Conservation (phyloP, 345 rosid species). For the Carallia brachiata region DNA sequence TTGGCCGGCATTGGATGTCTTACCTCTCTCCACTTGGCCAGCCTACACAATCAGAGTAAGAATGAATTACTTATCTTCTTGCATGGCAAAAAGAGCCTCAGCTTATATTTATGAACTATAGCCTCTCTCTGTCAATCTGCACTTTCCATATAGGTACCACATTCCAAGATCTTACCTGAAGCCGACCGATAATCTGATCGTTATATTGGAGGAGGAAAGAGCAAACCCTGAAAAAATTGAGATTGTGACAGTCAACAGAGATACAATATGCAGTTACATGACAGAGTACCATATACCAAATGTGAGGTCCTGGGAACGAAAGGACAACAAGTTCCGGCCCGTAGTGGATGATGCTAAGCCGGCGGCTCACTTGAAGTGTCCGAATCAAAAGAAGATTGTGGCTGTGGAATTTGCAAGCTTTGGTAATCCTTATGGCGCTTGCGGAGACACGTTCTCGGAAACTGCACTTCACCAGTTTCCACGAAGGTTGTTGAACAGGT, state of each 20-base stretch:
- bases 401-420: slow-evolving; percentile 75
- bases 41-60: slow-evolving; percentile 70
- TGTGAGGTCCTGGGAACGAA: slow-evolving; percentile 49
- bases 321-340: slow-evolving; percentile 32
- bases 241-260: slow-evolving; percentile 53
- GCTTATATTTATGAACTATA: background rate
- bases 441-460: slow-evolving; percentile 52
- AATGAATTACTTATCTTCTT: too few relatives aligned
- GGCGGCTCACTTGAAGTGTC: slow-evolving; percentile 50
- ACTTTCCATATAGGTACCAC: slow-evolving; percentile 51
- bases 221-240: slow-evolving; percentile 52
- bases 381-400: slow-evolving; percentile 42
- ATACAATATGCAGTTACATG: slow-evolving; percentile 66
- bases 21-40: slow-evolving; percentile 60
- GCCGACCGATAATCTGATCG: slow-evolving; percentile 56
- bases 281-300: slow-evolving; percentile 56
- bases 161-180: slow-evolving; percentile 76
- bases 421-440: slow-evolving; percentile 71
- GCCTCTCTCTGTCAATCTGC: background rate
- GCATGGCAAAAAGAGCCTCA: background rate
- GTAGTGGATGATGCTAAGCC: slow-evolving; percentile 39
- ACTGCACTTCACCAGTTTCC: slow-evolving; percentile 50
- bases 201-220: slow-evolving; percentile 62
- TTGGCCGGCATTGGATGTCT: slow-evolving; percentile 81
- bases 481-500: slow-evolving; percentile 67